Evolutionary conservation across 306 rosid genomes (phyloP).

Genomic region (Acacia acuminata): DNA sequence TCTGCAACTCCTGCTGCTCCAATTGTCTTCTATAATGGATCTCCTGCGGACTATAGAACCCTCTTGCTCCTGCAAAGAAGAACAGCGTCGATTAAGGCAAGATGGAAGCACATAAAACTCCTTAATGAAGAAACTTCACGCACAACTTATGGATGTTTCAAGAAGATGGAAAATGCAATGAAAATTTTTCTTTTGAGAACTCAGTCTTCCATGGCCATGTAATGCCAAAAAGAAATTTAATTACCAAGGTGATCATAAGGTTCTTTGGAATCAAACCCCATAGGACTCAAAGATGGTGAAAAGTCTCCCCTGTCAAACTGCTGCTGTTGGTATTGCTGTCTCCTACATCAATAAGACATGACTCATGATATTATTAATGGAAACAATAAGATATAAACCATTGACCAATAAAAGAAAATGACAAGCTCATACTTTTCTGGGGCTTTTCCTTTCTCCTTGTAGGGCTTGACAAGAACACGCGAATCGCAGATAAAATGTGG

Average conservation of each 20-base stretch:
- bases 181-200: neutral
- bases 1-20: conserved; percentile 89
- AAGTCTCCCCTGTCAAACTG: conserved; percentile 54
- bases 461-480: conserved; percentile 96
- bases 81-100: conserved; percentile 12
- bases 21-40: conserved; percentile 67
- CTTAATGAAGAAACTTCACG: conserved; percentile 2
- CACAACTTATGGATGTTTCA: neutral
- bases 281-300: conserved; percentile 52
- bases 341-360: conserved; percentile 32
- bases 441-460: conserved; percentile 97
- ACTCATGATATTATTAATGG: conserved; percentile 19
- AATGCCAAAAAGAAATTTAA: conserved; percentile 30
- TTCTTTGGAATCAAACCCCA: conserved; percentile 42
- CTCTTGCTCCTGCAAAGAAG: conserved; percentile 60
- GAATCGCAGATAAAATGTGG: conserved; percentile 98
- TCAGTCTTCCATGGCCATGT: neutral
- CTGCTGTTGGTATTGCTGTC: conserved; percentile 49
- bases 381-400: conserved; percentile 19
- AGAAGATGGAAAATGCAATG: conserved; percentile 3
- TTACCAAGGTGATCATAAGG: conserved; percentile 57
- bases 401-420: conserved; percentile 6
- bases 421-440: conserved; percentile 66
- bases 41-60: conserved; percentile 66
- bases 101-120: conserved; percentile 12